A percentile compares a stretch with the other conserved stretches of the same genome.
Evolutionary conservation across 139 green algal genomes (phyloP).

Genomic region (Medakamo hakoo): DNA sequence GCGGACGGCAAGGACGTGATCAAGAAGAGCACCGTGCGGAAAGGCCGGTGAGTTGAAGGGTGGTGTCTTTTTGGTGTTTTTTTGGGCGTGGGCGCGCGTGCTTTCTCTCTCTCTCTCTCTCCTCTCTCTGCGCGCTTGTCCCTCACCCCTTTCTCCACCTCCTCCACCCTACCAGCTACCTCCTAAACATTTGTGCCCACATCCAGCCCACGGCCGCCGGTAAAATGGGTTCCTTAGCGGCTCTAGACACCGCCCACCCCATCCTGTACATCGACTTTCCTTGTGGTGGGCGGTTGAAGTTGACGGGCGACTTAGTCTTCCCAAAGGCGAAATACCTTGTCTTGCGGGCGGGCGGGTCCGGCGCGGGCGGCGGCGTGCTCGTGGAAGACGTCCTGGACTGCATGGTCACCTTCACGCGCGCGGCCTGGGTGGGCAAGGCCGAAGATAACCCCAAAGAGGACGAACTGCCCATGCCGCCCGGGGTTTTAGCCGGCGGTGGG

Average conservation of each 20-base stretch:
- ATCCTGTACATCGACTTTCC: neutral
- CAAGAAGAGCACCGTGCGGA: neutral
- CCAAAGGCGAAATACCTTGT: neutral
- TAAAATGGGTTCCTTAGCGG: neutral
- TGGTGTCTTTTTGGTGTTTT: too few species aligned
- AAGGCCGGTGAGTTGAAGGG: too few species aligned
- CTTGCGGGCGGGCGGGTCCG: neutral
- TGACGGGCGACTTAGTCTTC: neutral
- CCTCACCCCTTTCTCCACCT: too few species aligned
- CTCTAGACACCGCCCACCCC: neutral
- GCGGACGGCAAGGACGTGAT: neutral
- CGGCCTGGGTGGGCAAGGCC: neutral
- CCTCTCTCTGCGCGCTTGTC: too few species aligned
- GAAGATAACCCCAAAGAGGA: neutral
- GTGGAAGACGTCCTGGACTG: neutral
- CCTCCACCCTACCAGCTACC: too few species aligned
- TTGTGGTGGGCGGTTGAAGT: neutral
- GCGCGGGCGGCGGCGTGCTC: neutral
- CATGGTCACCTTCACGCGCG: neutral
- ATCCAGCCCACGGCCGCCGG: neutral
- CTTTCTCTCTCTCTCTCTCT: too few species aligned
- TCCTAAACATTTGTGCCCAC: neutral
- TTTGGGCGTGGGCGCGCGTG: too few species aligned
- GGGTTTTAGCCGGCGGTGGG: neutral
- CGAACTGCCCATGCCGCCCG: neutral